Percentiles rank a stretch among this genome's conserved stretches.
phyloP scores from a whole-genome alignment of 192 early-diverging fungal genomes.

The Funneliformis mosseae region DNA sequence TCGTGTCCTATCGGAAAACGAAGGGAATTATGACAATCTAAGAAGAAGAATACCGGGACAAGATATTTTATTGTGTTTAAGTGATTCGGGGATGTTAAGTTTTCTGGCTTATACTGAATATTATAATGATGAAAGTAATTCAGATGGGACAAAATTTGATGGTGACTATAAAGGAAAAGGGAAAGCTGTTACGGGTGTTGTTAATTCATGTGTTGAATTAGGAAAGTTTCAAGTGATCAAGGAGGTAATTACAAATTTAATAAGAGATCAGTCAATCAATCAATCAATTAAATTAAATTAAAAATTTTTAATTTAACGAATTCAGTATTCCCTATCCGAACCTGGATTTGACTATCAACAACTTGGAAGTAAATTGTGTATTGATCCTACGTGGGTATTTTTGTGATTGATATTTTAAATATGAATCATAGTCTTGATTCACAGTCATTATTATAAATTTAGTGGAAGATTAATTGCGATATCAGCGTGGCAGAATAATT shows the following conservation, averaged over 20 bases:
- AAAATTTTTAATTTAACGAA: neutral
- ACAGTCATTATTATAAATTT: neutral
- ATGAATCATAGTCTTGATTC: neutral
- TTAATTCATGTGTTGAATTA: neutral
- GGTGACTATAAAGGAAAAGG: neutral
- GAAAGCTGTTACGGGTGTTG: neutral
- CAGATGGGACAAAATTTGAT: neutral
- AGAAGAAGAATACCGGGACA: neutral
- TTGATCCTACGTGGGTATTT: constrained; percentile 17
- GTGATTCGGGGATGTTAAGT: constrained; percentile 43
- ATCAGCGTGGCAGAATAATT: constrained; percentile 26
- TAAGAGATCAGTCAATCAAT: no score
- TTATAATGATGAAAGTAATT: neutral
- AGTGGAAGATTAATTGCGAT: constrained; percentile 15
- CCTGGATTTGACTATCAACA: constrained; percentile 26
- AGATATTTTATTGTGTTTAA: constrained; percentile 38
- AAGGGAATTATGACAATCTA: neutral
- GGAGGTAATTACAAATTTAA: neutral
- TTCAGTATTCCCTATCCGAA: neutral
- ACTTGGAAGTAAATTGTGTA: neutral
- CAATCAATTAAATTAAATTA: neutral
- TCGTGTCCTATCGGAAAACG: no score
- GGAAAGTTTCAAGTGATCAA: constrained; percentile 14
- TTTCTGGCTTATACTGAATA: constrained; percentile 34
- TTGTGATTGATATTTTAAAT: neutral